A percentile compares a stretch with the other conserved stretches of the same genome.
phyloP scores from a whole-genome alignment of 1,284 basidiomycete species.

The Apiotrichum montevideense region DNA sequence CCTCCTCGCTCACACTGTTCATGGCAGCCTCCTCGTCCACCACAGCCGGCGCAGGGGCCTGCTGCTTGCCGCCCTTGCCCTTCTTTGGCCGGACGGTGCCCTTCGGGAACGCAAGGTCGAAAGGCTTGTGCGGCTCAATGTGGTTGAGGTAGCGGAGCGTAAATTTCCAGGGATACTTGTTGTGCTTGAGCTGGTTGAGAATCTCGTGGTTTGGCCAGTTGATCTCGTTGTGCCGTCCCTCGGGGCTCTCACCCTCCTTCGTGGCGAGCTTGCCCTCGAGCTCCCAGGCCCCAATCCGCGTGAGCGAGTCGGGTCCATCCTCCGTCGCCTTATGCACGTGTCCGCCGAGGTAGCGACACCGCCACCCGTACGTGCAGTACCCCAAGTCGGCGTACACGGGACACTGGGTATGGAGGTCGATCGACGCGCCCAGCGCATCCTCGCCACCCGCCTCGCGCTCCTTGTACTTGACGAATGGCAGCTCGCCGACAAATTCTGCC shows the following conservation, averaged over 20 bases:
- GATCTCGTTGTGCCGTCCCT: slow-evolving; percentile 68
- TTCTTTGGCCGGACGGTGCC: slow-evolving; percentile 7
- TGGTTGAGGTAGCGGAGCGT: slow-evolving; percentile 63
- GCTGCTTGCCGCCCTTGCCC: slow-evolving; percentile 6
- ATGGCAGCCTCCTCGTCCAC: slow-evolving; percentile 42
- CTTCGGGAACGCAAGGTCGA: slow-evolving; percentile 22
- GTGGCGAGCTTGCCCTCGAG: slow-evolving; percentile 51
- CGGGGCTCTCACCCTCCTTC: slow-evolving; percentile 50
- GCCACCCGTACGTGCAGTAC: slow-evolving; percentile 77
- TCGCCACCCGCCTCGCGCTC: slow-evolving; percentile 24
- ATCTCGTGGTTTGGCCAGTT: slow-evolving; percentile 62
- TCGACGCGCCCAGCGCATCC: slow-evolving; percentile 26
- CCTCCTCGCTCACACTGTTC: slow-evolving; percentile 22
- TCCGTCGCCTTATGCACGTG: slow-evolving; percentile 51
- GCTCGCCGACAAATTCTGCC: slow-evolving; percentile 46
- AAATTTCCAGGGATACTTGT: slow-evolving; percentile 63
- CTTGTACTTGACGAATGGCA: slow-evolving; percentile 52
- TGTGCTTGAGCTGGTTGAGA: slow-evolving; percentile 58
- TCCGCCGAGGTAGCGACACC: slow-evolving; percentile 81
- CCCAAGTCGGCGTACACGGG: slow-evolving; percentile 69
- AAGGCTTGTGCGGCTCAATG: slow-evolving; percentile 50
- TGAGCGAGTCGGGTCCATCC: slow-evolving; percentile 1
- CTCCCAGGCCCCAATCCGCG: slow-evolving; percentile 7
- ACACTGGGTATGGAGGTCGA: slow-evolving; percentile 51
- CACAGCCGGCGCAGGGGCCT: slow-evolving; percentile 3